Conservation (phyloP, 257 asterid species). For the Solanum verrucosum region DNA sequence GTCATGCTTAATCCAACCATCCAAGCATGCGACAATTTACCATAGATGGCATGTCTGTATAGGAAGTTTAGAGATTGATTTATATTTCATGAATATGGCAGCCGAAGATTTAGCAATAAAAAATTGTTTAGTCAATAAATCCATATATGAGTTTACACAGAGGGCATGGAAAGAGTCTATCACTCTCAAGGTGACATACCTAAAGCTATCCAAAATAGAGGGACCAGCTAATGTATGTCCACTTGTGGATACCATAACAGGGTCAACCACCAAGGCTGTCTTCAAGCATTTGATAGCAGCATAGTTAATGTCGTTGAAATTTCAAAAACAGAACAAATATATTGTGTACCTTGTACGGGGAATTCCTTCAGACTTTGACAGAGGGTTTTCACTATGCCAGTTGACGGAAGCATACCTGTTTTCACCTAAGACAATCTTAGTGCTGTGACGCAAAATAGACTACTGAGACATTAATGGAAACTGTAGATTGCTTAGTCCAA, state of each 20-base stretch:
- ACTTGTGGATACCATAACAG: constrained; percentile 96
- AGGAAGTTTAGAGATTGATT: background rate
- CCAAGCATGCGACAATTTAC: background rate
- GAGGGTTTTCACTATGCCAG: constrained; percentile 59
- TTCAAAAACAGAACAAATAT: background rate
- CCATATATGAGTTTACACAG: background rate
- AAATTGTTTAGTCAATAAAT: background rate
- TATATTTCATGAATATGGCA: background rate
- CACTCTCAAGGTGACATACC: constrained; percentile 29
- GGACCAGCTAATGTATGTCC: constrained; percentile 82
- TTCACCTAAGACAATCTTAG: constrained; percentile 66
- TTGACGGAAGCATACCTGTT: constrained; percentile 96
- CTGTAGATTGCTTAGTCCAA: background rate
- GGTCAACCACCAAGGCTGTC: constrained; percentile 97
- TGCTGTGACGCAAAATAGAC: background rate
- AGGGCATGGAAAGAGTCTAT: background rate
- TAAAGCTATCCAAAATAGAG: constrained; percentile 44
- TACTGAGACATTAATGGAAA: background rate
- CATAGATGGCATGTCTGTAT: background rate
- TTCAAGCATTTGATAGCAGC: constrained; percentile 19
- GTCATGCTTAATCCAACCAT: background rate
- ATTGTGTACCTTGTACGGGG: constrained; percentile 50
- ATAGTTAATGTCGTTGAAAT: background rate
- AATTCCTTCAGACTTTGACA: constrained; percentile 65
- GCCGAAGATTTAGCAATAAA: background rate